Base-by-base conservation (phyloP, 371 early-diverging fungal genomes). In the Blastocladiella emersonii region DNA sequence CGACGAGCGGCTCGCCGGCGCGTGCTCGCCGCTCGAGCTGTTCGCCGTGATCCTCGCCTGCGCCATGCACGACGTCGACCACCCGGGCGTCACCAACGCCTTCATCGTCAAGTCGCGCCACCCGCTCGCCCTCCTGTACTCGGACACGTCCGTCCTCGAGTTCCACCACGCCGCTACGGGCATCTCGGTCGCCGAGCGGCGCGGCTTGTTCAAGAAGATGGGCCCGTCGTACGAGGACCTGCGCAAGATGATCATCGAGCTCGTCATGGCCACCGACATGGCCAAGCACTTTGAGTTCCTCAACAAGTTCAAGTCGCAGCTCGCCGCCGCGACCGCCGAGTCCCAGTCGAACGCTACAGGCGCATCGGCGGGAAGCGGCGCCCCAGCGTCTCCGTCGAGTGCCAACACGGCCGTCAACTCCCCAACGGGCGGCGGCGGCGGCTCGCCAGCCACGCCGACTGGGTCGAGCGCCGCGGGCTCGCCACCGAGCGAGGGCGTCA, bases 161-260 rank as follows among this genome's bases (percentile, higher is more conserved):
- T 63, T 77, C 67, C 74, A 70, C 63, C 81, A 80, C 66, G 85
- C 86, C 69, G 83, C 84, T 21, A 72, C 74, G 7, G 68, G 75
- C 15, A 78, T 80, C 65, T 70, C 74, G 15, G 68, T 80, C 34
- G 53, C 53, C 13, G 53, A 51, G 53, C 53, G 32, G 32, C 53
- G 53, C 0, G 8, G 30, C 10, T 12, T 51, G 53, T 51, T 51
- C 53, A 27, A 30, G 8, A 25, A 25, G 32, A 1, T 51, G 34
- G 30, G 30, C 15, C 48, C 48, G 25, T 12, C 7, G 30, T 51
- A 51, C 32, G 53, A 51, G 30, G 53, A 51, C 30, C 13, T 30
- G 32, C 53, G 53, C 53, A 51, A 51, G 53, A 27, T 51, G 36
- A 65, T 76, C 30, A 66, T 78, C 2, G 64, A 69, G 21, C 72